Percentiles rank a stretch among this genome's conserved stretches.
These are phyloP conservation scores for Entomortierella parvispora DNA, from an alignment of 192 early-diverging fungal genomes.

Conservation along the genomic window DNA sequence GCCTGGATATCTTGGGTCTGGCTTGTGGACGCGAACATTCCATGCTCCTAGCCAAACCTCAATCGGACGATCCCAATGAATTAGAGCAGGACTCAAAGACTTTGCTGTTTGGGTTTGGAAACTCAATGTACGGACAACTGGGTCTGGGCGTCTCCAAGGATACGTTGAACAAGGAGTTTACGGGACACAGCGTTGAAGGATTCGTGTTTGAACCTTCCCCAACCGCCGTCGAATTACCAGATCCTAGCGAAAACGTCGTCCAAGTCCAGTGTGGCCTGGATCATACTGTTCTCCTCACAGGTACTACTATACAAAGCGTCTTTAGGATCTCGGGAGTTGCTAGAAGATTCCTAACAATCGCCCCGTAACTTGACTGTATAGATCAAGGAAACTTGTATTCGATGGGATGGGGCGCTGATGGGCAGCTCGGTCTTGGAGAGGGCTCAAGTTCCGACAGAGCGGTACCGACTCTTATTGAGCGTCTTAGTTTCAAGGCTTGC, in stretches of 20 bases:
- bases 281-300: conserved; percentile 70
- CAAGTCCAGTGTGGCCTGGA: conserved; percentile 75
- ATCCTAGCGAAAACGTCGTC: conserved; percentile 44
- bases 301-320: no score
- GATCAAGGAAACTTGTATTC: conserved; percentile 64
- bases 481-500: conserved; percentile 42
- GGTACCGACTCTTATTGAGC: conserved; percentile 58
- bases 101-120: conserved; percentile 68
- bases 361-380: no score
- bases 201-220: conserved; percentile 50
- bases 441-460: conserved; percentile 51
- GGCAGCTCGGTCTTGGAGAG: conserved; percentile 72
- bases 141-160: conserved; percentile 60
- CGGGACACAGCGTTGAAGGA: conserved; percentile 27
- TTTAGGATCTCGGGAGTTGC: no score
- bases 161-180: conserved; percentile 16
- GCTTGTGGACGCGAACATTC: conserved; percentile 78
- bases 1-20: conserved; percentile 50
- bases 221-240: conserved; percentile 22
- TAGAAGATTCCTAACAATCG: neutral
- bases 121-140: conserved; percentile 76
- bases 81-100: conserved; percentile 12
- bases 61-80: conserved; percentile 6
- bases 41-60: conserved; percentile 56
- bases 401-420: conserved; percentile 85